A percentile compares a stretch with the other conserved stretches of the same genome.
These are phyloP conservation scores for Amylostereum areolatum DNA, from an alignment of 1,284 basidiomycete genomes.

Conservation along the genomic window DNA sequence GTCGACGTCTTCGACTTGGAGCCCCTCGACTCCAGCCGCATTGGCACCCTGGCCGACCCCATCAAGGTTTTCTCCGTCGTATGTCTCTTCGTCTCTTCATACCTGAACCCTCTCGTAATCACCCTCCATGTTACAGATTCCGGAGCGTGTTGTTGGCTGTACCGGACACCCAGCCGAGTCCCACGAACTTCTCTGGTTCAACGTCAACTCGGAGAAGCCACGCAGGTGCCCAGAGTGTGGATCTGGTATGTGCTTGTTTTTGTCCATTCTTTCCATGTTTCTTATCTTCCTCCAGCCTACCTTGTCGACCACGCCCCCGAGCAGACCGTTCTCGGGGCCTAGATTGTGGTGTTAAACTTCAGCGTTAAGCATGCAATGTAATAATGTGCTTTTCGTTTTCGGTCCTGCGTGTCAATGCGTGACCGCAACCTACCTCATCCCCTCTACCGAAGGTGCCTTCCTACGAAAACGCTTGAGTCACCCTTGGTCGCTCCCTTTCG, in stretches of 20 bases:
- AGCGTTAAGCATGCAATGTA: no score
- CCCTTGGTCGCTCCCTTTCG: no score
- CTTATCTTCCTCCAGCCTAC: slow-evolving; percentile 5
- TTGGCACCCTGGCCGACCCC: slow-evolving; percentile 87
- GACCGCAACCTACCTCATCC: no score
- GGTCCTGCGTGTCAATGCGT: no score
- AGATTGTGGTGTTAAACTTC: no score
- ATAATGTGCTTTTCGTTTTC: no score
- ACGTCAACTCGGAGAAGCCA: slow-evolving; percentile 57
- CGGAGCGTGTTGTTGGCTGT: slow-evolving; percentile 83
- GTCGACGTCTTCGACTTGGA: slow-evolving; percentile 88
- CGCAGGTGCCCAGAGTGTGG: slow-evolving; percentile 89
- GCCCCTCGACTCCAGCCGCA: slow-evolving; percentile 79
- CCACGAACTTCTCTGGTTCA: slow-evolving; percentile 86
- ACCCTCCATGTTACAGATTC: slow-evolving; percentile 48
- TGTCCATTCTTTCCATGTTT: neutral
- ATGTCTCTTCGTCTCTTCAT: slow-evolving; percentile 29
- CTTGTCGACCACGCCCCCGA: slow-evolving; percentile 8
- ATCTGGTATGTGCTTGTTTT: slow-evolving; percentile 55
- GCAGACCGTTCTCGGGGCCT: neutral
- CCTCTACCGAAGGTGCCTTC: no score
- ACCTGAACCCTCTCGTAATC: slow-evolving; percentile 17
- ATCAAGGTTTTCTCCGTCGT: slow-evolving; percentile 87
- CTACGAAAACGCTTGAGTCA: no score
- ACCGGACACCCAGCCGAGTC: slow-evolving; percentile 90